Evolutionary conservation across 768 basidiomycete genomes (phyloP), one percentile per base, ranked within the genome.

Genomic region (Chalciporus piperatus): DNA sequence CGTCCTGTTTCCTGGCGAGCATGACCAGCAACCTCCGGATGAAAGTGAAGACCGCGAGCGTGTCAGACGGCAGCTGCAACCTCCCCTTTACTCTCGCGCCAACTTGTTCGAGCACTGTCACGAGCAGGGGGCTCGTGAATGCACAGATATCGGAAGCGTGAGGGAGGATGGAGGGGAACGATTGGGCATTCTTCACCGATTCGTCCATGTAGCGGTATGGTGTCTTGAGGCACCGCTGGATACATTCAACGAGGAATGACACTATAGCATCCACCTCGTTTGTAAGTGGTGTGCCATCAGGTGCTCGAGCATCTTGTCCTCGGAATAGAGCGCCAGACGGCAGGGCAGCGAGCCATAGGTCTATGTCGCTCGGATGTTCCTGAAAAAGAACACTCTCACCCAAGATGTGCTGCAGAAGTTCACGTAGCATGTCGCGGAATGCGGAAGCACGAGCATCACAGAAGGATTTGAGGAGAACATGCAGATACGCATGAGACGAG

Each of bases 121-220:
- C 82, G 5, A 97, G 68, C 11, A 98, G 75, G 0, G 93, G 90
- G 56, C 89, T 92, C 4, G 85, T 80, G 30, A 73, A 69, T 9
- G 22, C 22, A 22, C 22, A 22, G 22, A 22, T 22, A 22, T 22
- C 22, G 22, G 22, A 22, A 22, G n/a, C n/a, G n/a, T n/a, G n/a
- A n/a, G 22, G 22, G 22, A 22, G 22, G 22, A 56, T 41, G 6
- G n/a, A n/a, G n/a, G 41, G 39, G 33, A 33, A 59, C 6, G 48
- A 61, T 46, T 54, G 58, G 3, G 51, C 50, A 19, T 82, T 62
- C 0, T 68, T 60, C 8, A 77, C 65, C 54, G 85, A 67, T 19
- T 84, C 84, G 59, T 97, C 94, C 48, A 96, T 76, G 63, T 96
- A 98, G 27, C 82, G 79, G 65, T 93, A 89, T 0, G 92, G 90